Evolutionary conservation across 2,329 filamentous ascomycete species (phyloP), one percentile per base, ranked within the genome.

Genomic region (Claviceps humidiphila): DNA sequence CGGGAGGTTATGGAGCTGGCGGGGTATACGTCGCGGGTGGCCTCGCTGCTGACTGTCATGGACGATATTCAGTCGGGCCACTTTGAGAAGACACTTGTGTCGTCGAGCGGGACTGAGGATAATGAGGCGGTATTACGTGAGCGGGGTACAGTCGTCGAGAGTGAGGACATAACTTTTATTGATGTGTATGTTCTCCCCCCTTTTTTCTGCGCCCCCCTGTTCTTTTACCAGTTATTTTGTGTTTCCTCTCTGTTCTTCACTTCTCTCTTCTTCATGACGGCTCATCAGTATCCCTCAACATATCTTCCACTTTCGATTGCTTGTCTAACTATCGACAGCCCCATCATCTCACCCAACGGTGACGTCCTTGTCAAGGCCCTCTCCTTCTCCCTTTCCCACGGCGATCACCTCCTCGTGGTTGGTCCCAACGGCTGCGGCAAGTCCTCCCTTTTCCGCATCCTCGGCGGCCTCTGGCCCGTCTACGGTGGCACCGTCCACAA

Each of bases 391-490:
- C 87, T 98, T 56, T 80, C 82, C 52, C 84, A 85, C 1, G 89
- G 89, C 52, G 89, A 95, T 54, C 93, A 98, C 61, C 78, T 98
- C 6, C 80, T 98, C 40, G 93, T 98, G 43, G 87, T 97, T 43
- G 93, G 93, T 1, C 93, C 93, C 22, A 98, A 98, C 65, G 93
- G 93, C 40, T 98, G 93, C 67, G 93, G 93, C 43, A 98, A 98
- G 68, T 95, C 89, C 0, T 94, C 87, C 16, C 77, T 98, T 3
- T 98, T 98, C 78, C 84, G 93, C 40, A 98, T 98, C 59, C 79
- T 98, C 1, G 93, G 93, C 55, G 93, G 93, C 0, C 75, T 98
- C 2, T 98, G 93, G 93, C 93, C 93, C 16, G 93, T 97, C 13
- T 98, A 98, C 67, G 91, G 93, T 58, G 93, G 93, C 50, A 89